A percentile compares a stretch with the other conserved stretches of the same genome.
phyloP scores from a whole-genome alignment of 176 grass and related monocot species.

The Juncus inflexus region DNA sequence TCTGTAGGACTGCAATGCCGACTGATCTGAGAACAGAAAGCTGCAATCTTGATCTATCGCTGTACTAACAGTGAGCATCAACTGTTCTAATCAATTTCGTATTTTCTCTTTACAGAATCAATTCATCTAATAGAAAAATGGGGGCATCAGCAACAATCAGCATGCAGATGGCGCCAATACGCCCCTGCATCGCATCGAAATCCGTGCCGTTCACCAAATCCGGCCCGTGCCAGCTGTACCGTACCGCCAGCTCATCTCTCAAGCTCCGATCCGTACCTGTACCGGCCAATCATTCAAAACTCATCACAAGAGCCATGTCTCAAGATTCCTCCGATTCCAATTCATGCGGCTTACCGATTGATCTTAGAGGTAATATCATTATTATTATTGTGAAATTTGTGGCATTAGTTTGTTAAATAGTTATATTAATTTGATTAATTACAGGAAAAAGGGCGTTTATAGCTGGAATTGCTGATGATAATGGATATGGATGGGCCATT shows the following conservation, averaged over 20 bases:
- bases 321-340: constrained; percentile 27
- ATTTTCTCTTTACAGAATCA: constrained; percentile 3
- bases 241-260: constrained; percentile 20
- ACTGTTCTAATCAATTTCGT: neutral
- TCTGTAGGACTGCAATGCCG: neutral
- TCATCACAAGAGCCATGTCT: constrained; percentile 63
- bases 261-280: constrained; percentile 1
- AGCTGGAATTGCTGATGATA: constrained; percentile 97
- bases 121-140: constrained; percentile 29
- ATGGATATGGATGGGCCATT: constrained; percentile 99
- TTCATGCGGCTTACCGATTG: constrained; percentile 61
- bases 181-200: constrained; percentile 33
- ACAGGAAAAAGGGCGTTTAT: constrained; percentile 95
- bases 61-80: too few species aligned
- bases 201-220: constrained; percentile 28
- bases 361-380: constrained; percentile 56
- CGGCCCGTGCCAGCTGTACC: constrained; percentile 18
- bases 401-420: too few species aligned
- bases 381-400: too few species aligned
- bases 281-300: constrained; percentile 23
- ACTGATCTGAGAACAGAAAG: neutral
- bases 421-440: constrained; percentile 17
- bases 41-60: neutral
- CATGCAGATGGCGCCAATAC: constrained; percentile 33
- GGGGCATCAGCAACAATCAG: constrained; percentile 43